Percentiles rank a stretch among this genome's conserved stretches.
phyloP scores from a whole-genome alignment of 306 rosid species.

The Castanospermum australe region DNA sequence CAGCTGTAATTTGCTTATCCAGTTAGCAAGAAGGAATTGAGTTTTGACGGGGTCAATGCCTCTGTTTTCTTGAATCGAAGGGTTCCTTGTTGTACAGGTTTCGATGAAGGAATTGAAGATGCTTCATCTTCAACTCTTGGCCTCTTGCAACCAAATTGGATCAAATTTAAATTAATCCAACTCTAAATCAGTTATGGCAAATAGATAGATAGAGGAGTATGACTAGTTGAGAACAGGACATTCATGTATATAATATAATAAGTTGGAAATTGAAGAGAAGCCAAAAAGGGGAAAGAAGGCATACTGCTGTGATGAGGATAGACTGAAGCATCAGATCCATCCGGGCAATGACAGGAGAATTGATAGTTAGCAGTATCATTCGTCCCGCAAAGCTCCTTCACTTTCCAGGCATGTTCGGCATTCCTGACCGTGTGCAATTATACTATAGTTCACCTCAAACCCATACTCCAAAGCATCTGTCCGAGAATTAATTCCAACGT shows the following conservation, averaged over 20 bases:
- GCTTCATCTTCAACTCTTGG: too few relatives aligned
- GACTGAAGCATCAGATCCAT: background rate
- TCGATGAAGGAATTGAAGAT: background rate
- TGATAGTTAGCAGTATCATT: too few relatives aligned
- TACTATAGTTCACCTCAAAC: background rate
- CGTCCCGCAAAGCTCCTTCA: background rate
- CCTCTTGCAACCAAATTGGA: background rate
- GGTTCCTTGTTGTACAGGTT: background rate
- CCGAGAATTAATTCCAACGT: too few relatives aligned
- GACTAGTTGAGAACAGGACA: background rate
- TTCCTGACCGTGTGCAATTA: background rate
- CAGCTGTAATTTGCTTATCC: too few relatives aligned
- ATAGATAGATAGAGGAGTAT: background rate
- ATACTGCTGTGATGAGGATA: background rate
- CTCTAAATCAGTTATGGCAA: background rate
- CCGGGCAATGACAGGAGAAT: background rate
- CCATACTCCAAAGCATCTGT: accelerated
- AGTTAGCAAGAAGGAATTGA: too few relatives aligned
- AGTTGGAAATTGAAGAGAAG: background rate
- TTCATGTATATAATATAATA: too few relatives aligned
- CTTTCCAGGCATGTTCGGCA: accelerated
- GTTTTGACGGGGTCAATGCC: background rate
- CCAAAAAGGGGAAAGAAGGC: background rate
- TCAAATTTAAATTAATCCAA: background rate
- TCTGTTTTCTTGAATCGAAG: background rate